Conservation (phyloP, 2,329 filamentous ascomycete genomes). For the Pyrenochaeta sp. region DNA sequence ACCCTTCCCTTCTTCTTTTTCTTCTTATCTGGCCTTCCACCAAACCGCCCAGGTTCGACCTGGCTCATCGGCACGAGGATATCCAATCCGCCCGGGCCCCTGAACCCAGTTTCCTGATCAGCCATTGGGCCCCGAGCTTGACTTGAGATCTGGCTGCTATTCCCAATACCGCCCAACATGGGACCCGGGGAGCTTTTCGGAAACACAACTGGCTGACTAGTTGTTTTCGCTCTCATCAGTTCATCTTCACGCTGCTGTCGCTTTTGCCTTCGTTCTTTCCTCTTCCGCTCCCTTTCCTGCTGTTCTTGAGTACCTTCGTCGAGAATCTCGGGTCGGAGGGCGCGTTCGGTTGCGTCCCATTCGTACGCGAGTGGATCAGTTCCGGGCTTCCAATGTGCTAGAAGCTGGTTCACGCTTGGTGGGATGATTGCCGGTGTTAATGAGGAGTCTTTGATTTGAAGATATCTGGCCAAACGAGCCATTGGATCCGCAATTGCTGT, state of each 20-base stretch:
- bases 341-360: constrained; percentile 47
- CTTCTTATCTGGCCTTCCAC: constrained; percentile 43
- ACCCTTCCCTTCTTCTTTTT: constrained; percentile 48
- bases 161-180: constrained; percentile 6
- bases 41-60: constrained; percentile 45
- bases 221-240: constrained; percentile 22
- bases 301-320: constrained; percentile 49
- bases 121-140: constrained; percentile 12
- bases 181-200: constrained; percentile 42
- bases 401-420: constrained; percentile 45
- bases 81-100: constrained; percentile 11
- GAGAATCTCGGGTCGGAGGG: constrained; percentile 33
- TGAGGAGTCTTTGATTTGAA: constrained; percentile 41
- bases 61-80: constrained; percentile 36
- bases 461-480: constrained; percentile 48
- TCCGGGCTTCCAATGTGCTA: constrained; percentile 54
- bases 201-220: constrained; percentile 28
- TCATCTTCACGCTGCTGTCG: constrained; percentile 53
- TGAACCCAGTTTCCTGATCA: constrained; percentile 4
- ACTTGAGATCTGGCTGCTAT: constrained; percentile 37
- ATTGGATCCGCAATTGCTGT: constrained; percentile 21
- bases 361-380: constrained; percentile 51
- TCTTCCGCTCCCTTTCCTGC: constrained; percentile 48
- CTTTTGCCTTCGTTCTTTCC: constrained; percentile 51
- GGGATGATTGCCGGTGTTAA: constrained; percentile 31